Evolutionary conservation across 306 rosid genomes (phyloP).

Genomic region (Abrus pulchellus): DNA sequence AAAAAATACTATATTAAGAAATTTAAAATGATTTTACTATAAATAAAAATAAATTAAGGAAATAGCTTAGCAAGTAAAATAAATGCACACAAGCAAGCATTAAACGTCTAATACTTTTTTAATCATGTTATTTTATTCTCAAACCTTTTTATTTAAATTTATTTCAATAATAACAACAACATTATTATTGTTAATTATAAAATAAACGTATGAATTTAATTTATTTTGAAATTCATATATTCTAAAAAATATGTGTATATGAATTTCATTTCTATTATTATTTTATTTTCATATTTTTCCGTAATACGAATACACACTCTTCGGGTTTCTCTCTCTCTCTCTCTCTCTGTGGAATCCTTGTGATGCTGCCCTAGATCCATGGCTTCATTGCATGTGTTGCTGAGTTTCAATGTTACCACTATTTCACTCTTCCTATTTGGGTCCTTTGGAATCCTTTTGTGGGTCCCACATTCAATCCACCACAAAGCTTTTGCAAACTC

Average conservation of each 20-base stretch:
- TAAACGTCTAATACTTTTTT: not conserved
- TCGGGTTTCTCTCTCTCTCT: conserved; percentile 42
- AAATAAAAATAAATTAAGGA: too few species aligned
- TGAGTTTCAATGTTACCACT: conserved; percentile 51
- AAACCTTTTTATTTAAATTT: not conserved
- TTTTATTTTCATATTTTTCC: conserved; percentile 29
- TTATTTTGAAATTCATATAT: too few species aligned
- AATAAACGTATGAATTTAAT: too few species aligned
- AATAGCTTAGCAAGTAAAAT: too few species aligned
- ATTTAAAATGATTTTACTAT: too few species aligned
- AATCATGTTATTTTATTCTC: not conserved
- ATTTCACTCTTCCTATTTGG: conserved; percentile 29
- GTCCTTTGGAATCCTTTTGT: conserved; percentile 34
- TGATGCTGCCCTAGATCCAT: conserved; percentile 81
- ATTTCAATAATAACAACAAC: not conserved
- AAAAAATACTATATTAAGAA: too few species aligned
- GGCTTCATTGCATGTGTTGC: conserved; percentile 57
- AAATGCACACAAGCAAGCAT: not conserved
- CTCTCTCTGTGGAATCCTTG: conserved; percentile 29
- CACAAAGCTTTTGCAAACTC: not conserved
- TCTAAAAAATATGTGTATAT: not conserved
- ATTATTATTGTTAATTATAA: not conserved
- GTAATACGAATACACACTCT: conserved; percentile 35
- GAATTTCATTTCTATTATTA: not conserved
- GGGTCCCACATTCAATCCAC: conserved; percentile 27